These are phyloP conservation scores for Triticum monococcum DNA, from an alignment of 176 grass and related monocot genomes.

Conservation along the genomic window DNA sequence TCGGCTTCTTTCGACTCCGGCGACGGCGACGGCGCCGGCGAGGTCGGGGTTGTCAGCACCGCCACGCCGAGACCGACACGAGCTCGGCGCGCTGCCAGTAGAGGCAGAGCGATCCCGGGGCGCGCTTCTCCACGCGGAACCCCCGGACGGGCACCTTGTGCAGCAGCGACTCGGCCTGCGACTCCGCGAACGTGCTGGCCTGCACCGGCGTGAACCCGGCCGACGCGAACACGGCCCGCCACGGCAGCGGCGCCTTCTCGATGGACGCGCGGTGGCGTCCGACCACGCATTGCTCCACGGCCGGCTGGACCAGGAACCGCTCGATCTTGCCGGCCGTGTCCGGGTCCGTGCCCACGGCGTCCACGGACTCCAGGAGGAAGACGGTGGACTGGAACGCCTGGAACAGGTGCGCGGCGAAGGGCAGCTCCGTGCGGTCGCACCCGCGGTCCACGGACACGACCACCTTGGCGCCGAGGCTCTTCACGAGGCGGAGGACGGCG, in stretches of 20 bases:
- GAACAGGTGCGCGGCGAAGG: conserved; percentile 67
- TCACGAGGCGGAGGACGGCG: conserved; percentile 60
- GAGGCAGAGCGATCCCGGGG: conserved; percentile 63
- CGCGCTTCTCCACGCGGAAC: conserved; percentile 82
- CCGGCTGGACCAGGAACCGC: conserved; percentile 68
- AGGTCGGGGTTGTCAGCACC: conserved; percentile 44
- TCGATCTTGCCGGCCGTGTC: conserved; percentile 63
- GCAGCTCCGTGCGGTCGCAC: conserved; percentile 66
- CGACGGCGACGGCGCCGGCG: background rate
- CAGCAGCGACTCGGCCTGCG: conserved; percentile 79
- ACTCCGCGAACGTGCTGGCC: conserved; percentile 77
- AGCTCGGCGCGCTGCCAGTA: conserved; percentile 85
- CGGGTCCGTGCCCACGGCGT: conserved; percentile 52
- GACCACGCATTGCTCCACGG: conserved; percentile 54
- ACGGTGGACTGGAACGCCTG: conserved; percentile 72
- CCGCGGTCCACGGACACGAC: conserved; percentile 80
- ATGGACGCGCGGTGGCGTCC: conserved; percentile 48
- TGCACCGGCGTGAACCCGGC: conserved; percentile 67
- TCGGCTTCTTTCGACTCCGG: conserved; percentile 1
- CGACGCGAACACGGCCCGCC: conserved; percentile 56
- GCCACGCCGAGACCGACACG: conserved; percentile 80
- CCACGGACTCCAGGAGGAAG: conserved; percentile 75
- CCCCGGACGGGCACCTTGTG: conserved; percentile 70
- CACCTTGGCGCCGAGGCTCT: conserved; percentile 69
- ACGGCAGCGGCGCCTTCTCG: conserved; percentile 36